Percentiles rank a stretch among this genome's conserved stretches.
These are phyloP conservation scores for Clitopilus passeckerianus DNA, from an alignment of 768 basidiomycete species.

Conservation along the genomic window DNA sequence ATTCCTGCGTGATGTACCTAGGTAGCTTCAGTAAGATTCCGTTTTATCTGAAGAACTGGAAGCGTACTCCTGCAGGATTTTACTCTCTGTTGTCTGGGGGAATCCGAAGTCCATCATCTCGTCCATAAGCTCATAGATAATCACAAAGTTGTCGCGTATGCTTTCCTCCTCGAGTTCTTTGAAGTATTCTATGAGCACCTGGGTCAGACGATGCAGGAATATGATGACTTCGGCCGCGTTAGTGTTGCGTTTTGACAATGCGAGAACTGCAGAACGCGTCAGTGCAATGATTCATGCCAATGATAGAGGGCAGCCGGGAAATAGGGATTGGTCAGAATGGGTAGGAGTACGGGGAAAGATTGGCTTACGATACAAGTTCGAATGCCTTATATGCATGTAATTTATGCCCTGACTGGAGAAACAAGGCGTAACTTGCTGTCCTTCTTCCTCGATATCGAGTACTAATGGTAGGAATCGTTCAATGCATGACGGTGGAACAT, in stretches of 20 bases:
- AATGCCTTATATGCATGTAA: constrained; percentile 98
- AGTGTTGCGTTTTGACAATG: constrained; percentile 90
- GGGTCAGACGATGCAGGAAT: constrained; percentile 89
- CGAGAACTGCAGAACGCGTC: constrained; percentile 60
- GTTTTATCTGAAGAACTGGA: too few species aligned
- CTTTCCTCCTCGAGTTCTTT: constrained; percentile 99
- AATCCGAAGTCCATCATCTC: constrained; percentile 99
- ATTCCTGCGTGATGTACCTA: constrained; percentile 97
- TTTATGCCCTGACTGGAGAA: constrained; percentile 94
- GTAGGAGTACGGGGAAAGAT: neutral
- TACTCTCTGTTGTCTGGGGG: constrained; percentile 98
- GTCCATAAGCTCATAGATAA: constrained; percentile 97
- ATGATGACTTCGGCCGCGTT: constrained; percentile 96
- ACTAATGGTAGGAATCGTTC: constrained; percentile 92
- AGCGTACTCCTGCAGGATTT: constrained; percentile 91
- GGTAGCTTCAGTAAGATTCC: neutral
- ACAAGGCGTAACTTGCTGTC: constrained; percentile 93
- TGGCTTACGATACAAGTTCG: constrained; percentile 89
- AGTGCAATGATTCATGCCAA: neutral
- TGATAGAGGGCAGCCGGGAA: too few species aligned
- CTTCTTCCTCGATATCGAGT: constrained; percentile 96
- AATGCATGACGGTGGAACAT: constrained; percentile 84
- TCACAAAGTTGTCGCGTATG: constrained; percentile 98
- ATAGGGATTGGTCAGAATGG: too few species aligned
- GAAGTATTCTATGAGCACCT: constrained; percentile 97